These are phyloP conservation scores for Cryptomeria japonica DNA, from an alignment of 75 land plant genomes.

Conservation along the genomic window DNA sequence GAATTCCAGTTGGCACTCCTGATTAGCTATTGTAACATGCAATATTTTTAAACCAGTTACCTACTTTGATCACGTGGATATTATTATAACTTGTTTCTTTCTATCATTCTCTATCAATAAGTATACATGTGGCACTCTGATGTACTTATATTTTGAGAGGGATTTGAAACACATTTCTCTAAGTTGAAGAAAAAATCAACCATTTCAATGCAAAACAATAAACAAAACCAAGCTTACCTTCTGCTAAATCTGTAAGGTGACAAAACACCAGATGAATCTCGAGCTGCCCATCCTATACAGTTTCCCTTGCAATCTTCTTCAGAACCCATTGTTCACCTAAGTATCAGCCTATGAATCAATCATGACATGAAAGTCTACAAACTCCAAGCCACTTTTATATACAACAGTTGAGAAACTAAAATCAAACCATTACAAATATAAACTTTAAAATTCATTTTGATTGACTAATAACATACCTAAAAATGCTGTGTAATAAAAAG, in stretches of 20 bases:
- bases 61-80: too few relatives aligned
- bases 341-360: background rate
- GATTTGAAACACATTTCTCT: background rate
- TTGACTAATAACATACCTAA: background rate
- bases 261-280: conserved; percentile 53
- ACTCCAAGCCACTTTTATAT: background rate
- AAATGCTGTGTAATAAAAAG: background rate
- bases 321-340: background rate
- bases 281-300: conserved; percentile 59
- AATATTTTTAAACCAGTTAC: too few relatives aligned
- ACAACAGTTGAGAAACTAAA: background rate
- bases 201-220: conserved; percentile 8
- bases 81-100: too few relatives aligned
- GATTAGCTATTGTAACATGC: background rate
- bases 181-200: background rate
- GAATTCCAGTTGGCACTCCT: background rate
- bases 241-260: conserved; percentile 77
- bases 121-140: background rate
- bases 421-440: background rate
- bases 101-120: background rate
- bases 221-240: conserved; percentile 41
- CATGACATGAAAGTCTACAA: background rate
- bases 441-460: background rate
- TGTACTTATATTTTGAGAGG: background rate
- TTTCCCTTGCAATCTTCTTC: conserved; percentile 13